A percentile compares a stretch with the other conserved stretches of the same genome.
These are phyloP conservation scores for Saccharomyces kudriavzevii DNA, from an alignment of 805 yeast species.

Conservation along the genomic window DNA sequence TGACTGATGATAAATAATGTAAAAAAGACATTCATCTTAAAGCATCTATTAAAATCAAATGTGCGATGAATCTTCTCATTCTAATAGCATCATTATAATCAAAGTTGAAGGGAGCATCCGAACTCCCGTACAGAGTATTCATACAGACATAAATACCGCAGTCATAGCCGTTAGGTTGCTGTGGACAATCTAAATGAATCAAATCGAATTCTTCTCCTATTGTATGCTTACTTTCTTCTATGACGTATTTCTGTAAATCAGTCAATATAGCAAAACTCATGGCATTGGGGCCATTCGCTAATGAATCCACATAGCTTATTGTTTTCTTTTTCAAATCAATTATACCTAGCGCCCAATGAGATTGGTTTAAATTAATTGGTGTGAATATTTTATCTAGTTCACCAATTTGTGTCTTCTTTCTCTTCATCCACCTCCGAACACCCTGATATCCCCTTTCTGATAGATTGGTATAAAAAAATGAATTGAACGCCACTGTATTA, in stretches of 20 bases:
- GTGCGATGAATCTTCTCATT: slow-evolving; percentile 45
- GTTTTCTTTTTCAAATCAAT: slow-evolving; percentile 53
- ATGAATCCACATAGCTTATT: slow-evolving; percentile 72
- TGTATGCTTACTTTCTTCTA: slow-evolving; percentile 49
- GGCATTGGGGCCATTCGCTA: slow-evolving; percentile 37
- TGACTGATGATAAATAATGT: background rate
- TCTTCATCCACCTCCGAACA: slow-evolving; percentile 79
- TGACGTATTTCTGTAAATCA: slow-evolving; percentile 52
- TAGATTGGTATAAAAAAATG: slow-evolving; percentile 77
- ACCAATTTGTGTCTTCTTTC: slow-evolving; percentile 60
- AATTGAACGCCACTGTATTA: slow-evolving; percentile 63
- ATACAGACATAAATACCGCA: slow-evolving; percentile 93
- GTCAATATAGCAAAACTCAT: slow-evolving; percentile 34
- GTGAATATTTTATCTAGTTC: slow-evolving; percentile 59
- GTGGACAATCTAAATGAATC: slow-evolving; percentile 50
- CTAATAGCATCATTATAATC: slow-evolving; percentile 60
- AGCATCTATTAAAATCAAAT: slow-evolving; percentile 13
- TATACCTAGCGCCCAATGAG: slow-evolving; percentile 90
- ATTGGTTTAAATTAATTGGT: slow-evolving; percentile 75
- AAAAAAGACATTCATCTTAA: background rate
- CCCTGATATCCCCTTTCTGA: slow-evolving; percentile 65
- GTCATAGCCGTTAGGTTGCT: slow-evolving; percentile 83
- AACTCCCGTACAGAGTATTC: slow-evolving; percentile 54
- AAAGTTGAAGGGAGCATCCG: slow-evolving; percentile 43
- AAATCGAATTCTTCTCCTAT: slow-evolving; percentile 30